These are phyloP conservation scores for Phalaenopsis hybrid DNA, from an alignment of 116 monocot species.

Conservation along the genomic window DNA sequence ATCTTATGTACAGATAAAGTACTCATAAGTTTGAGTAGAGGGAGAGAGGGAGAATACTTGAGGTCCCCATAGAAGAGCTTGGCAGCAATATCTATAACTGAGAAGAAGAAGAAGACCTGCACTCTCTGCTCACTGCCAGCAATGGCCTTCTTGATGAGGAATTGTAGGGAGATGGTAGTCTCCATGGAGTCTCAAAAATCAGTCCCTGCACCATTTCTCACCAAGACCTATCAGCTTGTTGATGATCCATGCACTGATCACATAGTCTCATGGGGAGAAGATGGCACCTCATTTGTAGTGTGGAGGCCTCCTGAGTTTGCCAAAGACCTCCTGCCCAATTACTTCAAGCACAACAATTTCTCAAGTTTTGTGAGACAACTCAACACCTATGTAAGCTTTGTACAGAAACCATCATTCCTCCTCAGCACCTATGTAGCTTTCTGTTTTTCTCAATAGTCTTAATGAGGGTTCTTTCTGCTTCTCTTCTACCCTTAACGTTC, in stretches of 20 bases:
- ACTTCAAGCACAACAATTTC: constrained; percentile 96
- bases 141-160: constrained; percentile 35
- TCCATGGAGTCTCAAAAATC: constrained; percentile 47
- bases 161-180: constrained; percentile 57
- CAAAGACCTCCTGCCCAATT: constrained; percentile 69
- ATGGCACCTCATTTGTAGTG: constrained; percentile 69
- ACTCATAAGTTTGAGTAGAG: not conserved
- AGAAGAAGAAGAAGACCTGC: constrained; percentile 5
- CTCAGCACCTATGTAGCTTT: not conserved
- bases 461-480: not conserved
- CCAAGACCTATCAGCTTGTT: constrained; percentile 78
- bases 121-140: constrained; percentile 16
- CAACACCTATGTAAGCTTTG: constrained; percentile 73
- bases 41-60: not conserved
- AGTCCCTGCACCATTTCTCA: constrained; percentile 76
- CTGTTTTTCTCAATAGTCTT: not conserved
- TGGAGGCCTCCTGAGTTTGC: constrained; percentile 82
- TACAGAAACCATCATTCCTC: not conserved
- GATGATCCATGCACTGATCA: constrained; percentile 70
- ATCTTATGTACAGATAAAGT: not conserved
- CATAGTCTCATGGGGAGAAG: constrained; percentile 90
- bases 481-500: not conserved
- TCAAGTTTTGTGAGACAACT: constrained; percentile 90
- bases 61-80: not conserved
- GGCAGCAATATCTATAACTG: constrained; percentile 5